Evolutionary conservation across 768 basidiomycete genomes (phyloP), one percentile per base, ranked within the genome.

Genomic region (Hericium alpestre): DNA sequence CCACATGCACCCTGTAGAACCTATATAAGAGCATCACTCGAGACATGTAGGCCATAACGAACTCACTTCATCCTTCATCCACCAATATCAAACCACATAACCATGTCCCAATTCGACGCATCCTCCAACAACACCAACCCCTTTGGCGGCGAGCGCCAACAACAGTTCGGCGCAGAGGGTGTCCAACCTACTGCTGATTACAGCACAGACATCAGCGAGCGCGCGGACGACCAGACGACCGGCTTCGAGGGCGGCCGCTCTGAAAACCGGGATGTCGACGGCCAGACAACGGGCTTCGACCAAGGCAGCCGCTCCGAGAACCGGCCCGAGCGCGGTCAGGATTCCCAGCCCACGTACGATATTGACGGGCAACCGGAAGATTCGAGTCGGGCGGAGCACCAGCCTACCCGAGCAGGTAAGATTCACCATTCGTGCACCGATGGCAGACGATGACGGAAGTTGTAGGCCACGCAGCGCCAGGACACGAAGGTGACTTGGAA

Each of bases 121-220:
- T 18, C 10, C 43, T 20, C 43, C n/a, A 20, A 15, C 43, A 43
- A 43, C 41, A 15, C 15, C 16, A 9, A 9, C 43, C 2, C 32
- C 3, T 22, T 25, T 22, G 56, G 38, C 49, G 52, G 48, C 23
- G 64, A 63, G 7, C 75, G 75, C 3, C 56, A 63, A 51, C 73
- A 73, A 25, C 75, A 81, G 38, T 79, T 79, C 9, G 74, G 74
- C n/a, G 66, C 74, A 1, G 66, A 59, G 22, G 69, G 69, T 18
- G 63, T 49, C n/a, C 60, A 63, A 2, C 61, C 66, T 2, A 56
- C 69, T 20, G 57, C 64, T 7, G 74, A 78, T 62, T 79, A 78
- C 66, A 68, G 62, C 55, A 63, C 74, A 0, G 70, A 70, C 15
- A 70, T 69, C 4, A 73, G 75, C 53, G 73, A 76, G 55, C 61